phyloP scores from a whole-genome alignment of 2,329 filamentous ascomycete species.

The Botryotinia convoluta region DNA sequence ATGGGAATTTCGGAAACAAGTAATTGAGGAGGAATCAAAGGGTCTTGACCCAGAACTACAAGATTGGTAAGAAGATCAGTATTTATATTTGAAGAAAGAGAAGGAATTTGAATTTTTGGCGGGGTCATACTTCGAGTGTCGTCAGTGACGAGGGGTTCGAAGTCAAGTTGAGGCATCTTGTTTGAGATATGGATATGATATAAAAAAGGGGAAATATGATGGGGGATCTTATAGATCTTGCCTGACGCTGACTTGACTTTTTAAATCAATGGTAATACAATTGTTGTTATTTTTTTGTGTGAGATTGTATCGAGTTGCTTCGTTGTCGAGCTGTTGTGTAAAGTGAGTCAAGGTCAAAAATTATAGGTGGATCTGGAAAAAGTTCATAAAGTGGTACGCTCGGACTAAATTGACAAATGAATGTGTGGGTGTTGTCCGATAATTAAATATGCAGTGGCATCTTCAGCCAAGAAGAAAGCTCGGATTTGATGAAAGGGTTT shows the following conservation, averaged over 20 bases:
- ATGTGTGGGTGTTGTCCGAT: neutral
- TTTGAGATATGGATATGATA: neutral
- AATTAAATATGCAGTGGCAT: neutral
- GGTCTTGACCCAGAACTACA: slow-evolving; percentile 88
- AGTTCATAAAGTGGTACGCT: slow-evolving; percentile 2
- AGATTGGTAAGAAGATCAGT: slow-evolving; percentile 24
- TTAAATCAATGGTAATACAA: neutral
- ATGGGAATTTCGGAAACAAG: slow-evolving; percentile 83
- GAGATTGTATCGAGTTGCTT: slow-evolving; percentile 10
- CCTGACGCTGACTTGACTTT: neutral
- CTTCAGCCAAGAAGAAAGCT: neutral
- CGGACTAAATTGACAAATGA: neutral
- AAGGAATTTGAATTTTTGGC: slow-evolving; percentile 15
- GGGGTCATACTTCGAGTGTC: slow-evolving; percentile 50
- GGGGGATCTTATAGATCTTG: slow-evolving; percentile 7
- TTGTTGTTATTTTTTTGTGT: neutral
- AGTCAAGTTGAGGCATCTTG: slow-evolving; percentile 36
- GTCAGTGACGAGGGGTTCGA: slow-evolving; percentile 42
- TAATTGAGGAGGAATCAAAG: slow-evolving; percentile 83
- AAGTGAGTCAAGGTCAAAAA: slow-evolving; percentile 21
- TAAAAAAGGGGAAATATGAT: neutral
- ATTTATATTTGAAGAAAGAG: slow-evolving; percentile 14
- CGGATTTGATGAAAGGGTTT: neutral
- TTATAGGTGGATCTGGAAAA: slow-evolving; percentile 11
- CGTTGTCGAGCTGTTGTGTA: slow-evolving; percentile 18